Base-by-base conservation (phyloP, 2,329 filamentous ascomycete genomes). In the Diaporthe amygdali region DNA sequence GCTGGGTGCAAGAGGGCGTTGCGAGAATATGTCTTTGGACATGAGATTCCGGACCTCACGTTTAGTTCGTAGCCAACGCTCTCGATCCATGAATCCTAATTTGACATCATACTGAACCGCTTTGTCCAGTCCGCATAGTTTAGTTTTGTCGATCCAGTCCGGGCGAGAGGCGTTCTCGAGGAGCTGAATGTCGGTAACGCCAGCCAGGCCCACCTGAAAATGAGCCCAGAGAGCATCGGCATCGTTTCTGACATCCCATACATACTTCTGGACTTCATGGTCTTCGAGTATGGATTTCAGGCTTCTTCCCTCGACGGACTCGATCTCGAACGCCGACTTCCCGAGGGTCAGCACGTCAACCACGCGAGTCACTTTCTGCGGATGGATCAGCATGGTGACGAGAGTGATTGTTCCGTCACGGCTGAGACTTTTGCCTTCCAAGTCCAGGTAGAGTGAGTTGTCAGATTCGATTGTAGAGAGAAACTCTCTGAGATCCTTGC, bases 101-200 rank as follows among this genome's bases (percentile, higher is more conserved):
- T 51, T 47, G 1, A 75, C 39, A 30, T 76, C 72, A 10, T 22
- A 5, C 2, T 69, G 15, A 20, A 77, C 41, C 14, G 66, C 72
- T 2, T 32, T 67, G 12, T 73, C 72, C 2, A 77, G 69, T 2
- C 72, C 71, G 8, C 20, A 20, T 27, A 77, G 49, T 41, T 59
- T 75, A 0, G 27, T 74, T 51, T 71, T 76, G 63, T 71, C 46
- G 2, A 37, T 7, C 7, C 34, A 17, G 22, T 30, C 55, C 22
- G 30, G 27, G 27, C 75, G 75, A 25, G 75, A 70, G 1, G 74
- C 76, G 49, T 77, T 78, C 69, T 79, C 77, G 5, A 80, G 66
- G 12, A 80, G 76, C 70, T 80, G 78, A 15, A 80, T 59, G 68
- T 80, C 77, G 6, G 68, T 68, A 1, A 78, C 75, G 52, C 76